Evolutionary conservation across 228 moss, liverwort and hornwort genomes (phyloP).

Genomic region (Sphagnum magellanicum): DNA sequence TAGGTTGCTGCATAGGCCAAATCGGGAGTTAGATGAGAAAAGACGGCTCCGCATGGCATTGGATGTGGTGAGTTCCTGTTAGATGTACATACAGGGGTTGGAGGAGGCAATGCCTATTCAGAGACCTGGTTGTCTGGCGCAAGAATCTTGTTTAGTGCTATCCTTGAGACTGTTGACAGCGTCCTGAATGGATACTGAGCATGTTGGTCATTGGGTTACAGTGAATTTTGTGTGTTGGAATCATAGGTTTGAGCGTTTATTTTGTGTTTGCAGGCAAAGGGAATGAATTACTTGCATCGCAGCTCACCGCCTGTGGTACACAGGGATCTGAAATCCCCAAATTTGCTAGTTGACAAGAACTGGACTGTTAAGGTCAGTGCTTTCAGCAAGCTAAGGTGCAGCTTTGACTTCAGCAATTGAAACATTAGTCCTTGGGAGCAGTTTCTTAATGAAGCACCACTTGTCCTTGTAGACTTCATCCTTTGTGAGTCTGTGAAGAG

Average conservation of each 20-base stretch:
- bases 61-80: conserved; percentile 33
- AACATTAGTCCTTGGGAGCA: too few relatives aligned
- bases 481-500: background rate
- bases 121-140: background rate
- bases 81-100: background rate
- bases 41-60: conserved; percentile 47
- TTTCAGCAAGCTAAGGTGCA: background rate
- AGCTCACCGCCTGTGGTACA: conserved; percentile 56
- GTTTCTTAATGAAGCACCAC: background rate
- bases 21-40: conserved; percentile 26
- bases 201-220: background rate
- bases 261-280: conserved; percentile 33
- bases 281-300: conserved; percentile 61
- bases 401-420: too few relatives aligned
- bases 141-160: too few relatives aligned
- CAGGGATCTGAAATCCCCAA: conserved; percentile 60
- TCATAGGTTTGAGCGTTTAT: background rate
- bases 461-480: background rate
- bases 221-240: background rate
- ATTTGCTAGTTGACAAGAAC: conserved; percentile 51
- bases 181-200: background rate
- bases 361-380: conserved; percentile 54
- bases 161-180: too few relatives aligned
- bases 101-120: background rate
- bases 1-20: conserved; percentile 40